Evolutionary conservation across 805 yeast species (phyloP), one percentile per base, ranked within the genome.

Genomic region (Candida lessepsii): DNA sequence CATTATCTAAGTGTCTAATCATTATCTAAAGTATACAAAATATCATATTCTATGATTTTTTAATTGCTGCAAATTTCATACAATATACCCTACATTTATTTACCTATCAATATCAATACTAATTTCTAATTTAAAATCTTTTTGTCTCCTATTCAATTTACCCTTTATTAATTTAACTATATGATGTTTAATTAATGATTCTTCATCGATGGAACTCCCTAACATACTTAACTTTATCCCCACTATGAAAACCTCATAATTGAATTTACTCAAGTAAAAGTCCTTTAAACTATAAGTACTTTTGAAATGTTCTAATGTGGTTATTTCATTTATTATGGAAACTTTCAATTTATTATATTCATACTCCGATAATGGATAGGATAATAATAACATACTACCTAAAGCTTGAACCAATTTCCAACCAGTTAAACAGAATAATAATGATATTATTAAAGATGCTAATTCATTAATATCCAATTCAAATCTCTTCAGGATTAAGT

Each of bases 191-290:
- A 85, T 52, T 23, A 68, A 61, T 1, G 78, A 58, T 55, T 84
- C 91, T 33, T 83, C 89, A 40, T 83, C 86, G 46, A 77, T 78
- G 3, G 84, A 76, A 1, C 82, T 85, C n/a, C 90, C 90, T 34
- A 64, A 59, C 83, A 85, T 79, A 15, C 57, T 59, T 3, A 85
- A 48, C 40, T 66, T 71, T 13, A 82, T 46, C 3, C 86, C 72
- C 2, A 81, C 76, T 17, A 85, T 70, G 49, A 71, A 78, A 3
- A 82, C 61, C 43, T 72, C 73, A 53, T 79, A 77, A 54, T 81
- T 84, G 27, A 83, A 81, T 48, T 82, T 79, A 3, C 84, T 71
- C 5, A 85, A 62, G 37, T 76, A 64, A 7, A 84, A 65, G 51
- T 56, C 67, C 10, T 72, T 67, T 11, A 84, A 54, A 5, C 55